These are phyloP conservation scores for Hyphopichia wangnamkhiaoensis DNA, from an alignment of 1,139 yeast genomes.

Conservation along the genomic window DNA sequence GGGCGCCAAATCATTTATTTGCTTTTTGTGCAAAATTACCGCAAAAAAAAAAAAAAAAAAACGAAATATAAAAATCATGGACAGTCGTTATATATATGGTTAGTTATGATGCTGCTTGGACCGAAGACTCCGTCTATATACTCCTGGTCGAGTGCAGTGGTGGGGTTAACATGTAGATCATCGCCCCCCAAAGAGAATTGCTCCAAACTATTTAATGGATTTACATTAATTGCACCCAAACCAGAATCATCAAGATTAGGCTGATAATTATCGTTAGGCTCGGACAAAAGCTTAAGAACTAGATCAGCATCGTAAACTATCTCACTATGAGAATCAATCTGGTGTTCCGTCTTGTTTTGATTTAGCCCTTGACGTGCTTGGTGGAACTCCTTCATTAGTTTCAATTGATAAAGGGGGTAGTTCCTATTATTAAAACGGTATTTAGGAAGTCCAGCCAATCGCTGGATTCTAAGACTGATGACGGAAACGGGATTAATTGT, in stretches of 20 bases:
- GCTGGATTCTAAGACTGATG: slow-evolving; percentile 15
- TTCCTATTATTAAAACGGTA: slow-evolving; percentile 3
- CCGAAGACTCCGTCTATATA: too few relatives aligned
- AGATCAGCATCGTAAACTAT: slow-evolving; percentile 11
- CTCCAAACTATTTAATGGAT: background rate
- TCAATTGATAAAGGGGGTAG: slow-evolving; percentile 6
- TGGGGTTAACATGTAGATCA: background rate
- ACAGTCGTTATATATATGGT: too few relatives aligned
- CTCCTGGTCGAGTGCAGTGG: too few relatives aligned
- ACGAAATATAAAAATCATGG: background rate
- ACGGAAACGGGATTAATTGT: slow-evolving; percentile 11
- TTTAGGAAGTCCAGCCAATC: slow-evolving; percentile 12
- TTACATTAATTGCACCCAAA: background rate
- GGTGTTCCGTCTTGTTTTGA: background rate
- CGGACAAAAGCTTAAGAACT: slow-evolving; percentile 9
- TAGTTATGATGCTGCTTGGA: too few relatives aligned
- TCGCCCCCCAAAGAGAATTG: background rate
- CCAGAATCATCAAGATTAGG: background rate
- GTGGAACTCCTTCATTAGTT: slow-evolving; percentile 7
- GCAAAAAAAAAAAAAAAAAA: background rate
- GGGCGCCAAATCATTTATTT: background rate
- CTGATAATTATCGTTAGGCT: slow-evolving; percentile 5
- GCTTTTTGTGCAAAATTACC: background rate
- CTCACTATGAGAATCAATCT: slow-evolving; percentile 7
- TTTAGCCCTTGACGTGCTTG: slow-evolving; percentile 2